Evolutionary conservation across 169 alveolate species (phyloP).

Genomic region (Plasmodium berghei): DNA sequence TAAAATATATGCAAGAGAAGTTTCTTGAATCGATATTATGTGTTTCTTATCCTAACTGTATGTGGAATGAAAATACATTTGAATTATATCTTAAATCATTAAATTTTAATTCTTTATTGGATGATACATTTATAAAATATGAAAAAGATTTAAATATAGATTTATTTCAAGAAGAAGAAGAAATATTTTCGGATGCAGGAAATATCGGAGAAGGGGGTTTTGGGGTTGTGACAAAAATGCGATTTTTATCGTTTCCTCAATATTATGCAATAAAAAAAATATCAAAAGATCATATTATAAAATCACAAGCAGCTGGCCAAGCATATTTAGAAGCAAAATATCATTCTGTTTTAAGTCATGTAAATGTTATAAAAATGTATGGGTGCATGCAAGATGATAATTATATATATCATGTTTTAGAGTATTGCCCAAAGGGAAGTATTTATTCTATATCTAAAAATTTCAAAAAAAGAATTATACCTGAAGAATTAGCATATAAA

Average conservation of each 20-base stretch:
- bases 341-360: conserved; percentile 70
- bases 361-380: conserved; percentile 74
- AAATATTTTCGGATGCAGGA: conserved; percentile 66
- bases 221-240: conserved; percentile 73
- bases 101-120: conserved; percentile 59
- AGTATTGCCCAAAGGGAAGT: conserved; percentile 69
- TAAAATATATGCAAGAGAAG: conserved; percentile 71
- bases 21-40: conserved; percentile 58
- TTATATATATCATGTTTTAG: conserved; percentile 63
- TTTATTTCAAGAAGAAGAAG: conserved; percentile 59
- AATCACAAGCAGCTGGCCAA: conserved; percentile 77
- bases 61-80: conserved; percentile 58
- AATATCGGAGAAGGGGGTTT: conserved; percentile 76
- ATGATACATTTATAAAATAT: conserved; percentile 73
- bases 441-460: conserved; percentile 69
- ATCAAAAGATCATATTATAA: conserved; percentile 69
- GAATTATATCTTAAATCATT: conserved; percentile 36
- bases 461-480: conserved; percentile 63
- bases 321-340: conserved; percentile 70
- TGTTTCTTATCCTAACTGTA: conserved; percentile 39
- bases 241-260: conserved; percentile 38
- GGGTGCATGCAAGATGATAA: conserved; percentile 75
- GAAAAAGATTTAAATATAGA: conserved; percentile 42
- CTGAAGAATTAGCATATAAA: conserved; percentile 73
- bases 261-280: conserved; percentile 74